Evolutionary conservation across 495 filamentous ascomycete species (phyloP), one percentile per base, ranked within the genome.

Genomic region (Talaromyces adpressus): DNA sequence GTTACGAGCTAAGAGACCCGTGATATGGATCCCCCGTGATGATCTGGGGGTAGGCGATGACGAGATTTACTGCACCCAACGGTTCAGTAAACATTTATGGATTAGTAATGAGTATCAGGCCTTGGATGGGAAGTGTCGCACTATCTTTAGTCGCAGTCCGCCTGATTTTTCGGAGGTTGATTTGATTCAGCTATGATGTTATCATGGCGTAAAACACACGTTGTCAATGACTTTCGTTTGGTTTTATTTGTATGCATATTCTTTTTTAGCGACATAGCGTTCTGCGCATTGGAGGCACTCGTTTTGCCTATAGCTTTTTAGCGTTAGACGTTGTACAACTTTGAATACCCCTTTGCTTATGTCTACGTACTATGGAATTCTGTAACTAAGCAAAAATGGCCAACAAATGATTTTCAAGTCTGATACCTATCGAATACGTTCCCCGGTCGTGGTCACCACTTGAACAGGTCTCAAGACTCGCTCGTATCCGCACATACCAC

Each of bases 11-110:
- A 87, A 90, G 60, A 80, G 92, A 32, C 94, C 94, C 0, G 90
- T 90, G 11, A 85, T 98, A 53, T 98, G 94, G 94, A 93, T 98
- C 53, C 94, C 94, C 8, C 84, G 91, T 41, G 94, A 98, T 71
- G 89, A 94, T 67, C 70, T 98, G 3, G 94, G 94, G 1, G 84
- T 98, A 34, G 90, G 88, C 63, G 92, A 96, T 69, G 95, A 98
- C 67, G 94, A 98, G 74, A 85, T 98, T 20, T 81, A 77, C 69
- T 78, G 91, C 52, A 97, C 92, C 16, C 80, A 86, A 63, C 82
- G 83, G 65, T 91, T 91, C 69, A 91, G 86, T 65, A 82, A 87
- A 67, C 85, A 91, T 69, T 87, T 98, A 61, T 97, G 93, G 91
- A 90, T 97, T 70, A 93, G 88, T 68, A 98, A 97, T 74, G 88